Percentiles rank a stretch among this genome's conserved stretches.
These are phyloP conservation scores for Yarrowia deformans DNA, from an alignment of 805 yeast genomes.

Conservation along the genomic window DNA sequence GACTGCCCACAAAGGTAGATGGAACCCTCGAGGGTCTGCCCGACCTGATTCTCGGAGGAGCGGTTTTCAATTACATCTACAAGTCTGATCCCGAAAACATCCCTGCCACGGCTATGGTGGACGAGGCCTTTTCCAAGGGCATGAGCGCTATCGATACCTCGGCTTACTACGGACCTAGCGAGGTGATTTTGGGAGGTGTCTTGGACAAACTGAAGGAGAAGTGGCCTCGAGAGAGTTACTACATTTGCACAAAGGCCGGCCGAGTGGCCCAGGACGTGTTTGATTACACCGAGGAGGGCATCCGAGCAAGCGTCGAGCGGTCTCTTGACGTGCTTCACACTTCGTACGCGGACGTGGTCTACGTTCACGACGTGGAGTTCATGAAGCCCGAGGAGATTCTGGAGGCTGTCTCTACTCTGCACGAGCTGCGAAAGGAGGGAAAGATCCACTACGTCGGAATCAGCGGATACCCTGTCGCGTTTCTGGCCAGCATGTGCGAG, in stretches of 20 bases:
- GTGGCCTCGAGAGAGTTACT: slow-evolving; percentile 66
- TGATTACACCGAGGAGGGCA: slow-evolving; percentile 70
- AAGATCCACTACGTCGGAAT: slow-evolving; percentile 71
- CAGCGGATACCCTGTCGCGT: slow-evolving; percentile 86
- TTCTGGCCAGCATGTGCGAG: slow-evolving; percentile 62
- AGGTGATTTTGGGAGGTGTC: slow-evolving; percentile 73
- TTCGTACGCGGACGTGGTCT: slow-evolving; percentile 76
- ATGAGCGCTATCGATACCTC: slow-evolving; percentile 86
- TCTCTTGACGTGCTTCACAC: slow-evolving; percentile 73
- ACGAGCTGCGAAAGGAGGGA: slow-evolving; percentile 67
- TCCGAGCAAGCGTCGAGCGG: slow-evolving; percentile 68
- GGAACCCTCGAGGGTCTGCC: slow-evolving; percentile 50
- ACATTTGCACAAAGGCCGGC: slow-evolving; percentile 86
- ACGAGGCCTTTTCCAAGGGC: slow-evolving; percentile 69
- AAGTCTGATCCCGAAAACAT: slow-evolving; percentile 68
- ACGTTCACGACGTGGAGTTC: slow-evolving; percentile 90
- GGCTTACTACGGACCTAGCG: slow-evolving; percentile 93
- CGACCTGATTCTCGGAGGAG: slow-evolving; percentile 79
- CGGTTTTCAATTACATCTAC: slow-evolving; percentile 83
- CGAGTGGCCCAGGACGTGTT: slow-evolving; percentile 71
- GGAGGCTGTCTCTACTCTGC: slow-evolving; percentile 69
- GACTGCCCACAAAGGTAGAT: slow-evolving; percentile 29
- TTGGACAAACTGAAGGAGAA: slow-evolving; percentile 54
- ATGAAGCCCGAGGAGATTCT: slow-evolving; percentile 61
- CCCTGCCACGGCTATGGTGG: slow-evolving; percentile 65